Evolutionary conservation across 768 basidiomycete species (phyloP), one percentile per base, ranked within the genome.

Genomic region (Macrolepiota dolichaula): DNA sequence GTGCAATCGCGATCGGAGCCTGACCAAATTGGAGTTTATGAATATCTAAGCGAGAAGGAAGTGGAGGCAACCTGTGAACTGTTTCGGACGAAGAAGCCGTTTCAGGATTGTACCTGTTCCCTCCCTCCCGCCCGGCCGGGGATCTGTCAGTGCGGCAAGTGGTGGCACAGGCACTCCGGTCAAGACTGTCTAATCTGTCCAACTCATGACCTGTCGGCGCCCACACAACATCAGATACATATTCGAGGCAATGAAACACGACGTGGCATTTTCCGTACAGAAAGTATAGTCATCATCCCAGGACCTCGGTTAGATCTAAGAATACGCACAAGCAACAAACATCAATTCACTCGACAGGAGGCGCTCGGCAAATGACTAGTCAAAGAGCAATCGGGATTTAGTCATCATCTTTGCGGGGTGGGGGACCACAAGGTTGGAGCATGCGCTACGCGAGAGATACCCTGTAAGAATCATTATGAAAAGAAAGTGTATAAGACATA

Each of bases 341-440:
- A 38, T 38, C 46, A 36, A 51, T 40, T 22, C n/a, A 25, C 49
- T 36, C 37, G 47, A 50, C 46, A 46, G n/a, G n/a, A 42, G 25
- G 50, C 36, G 12, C 4, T 29, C 44, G 63, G 51, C 32, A 50
- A 27, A 27, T n/a, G 19, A 10, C 24, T n/a, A 13, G 38, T 24
- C 47, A 24, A 12, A 25, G 5, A 58, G 36, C 40, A 62, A 50
- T 55, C 35, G 24, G 24, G 24, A 35, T 59, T 70, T 70, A 87
- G 69, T 90, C 88, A 35, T 96, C 94, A 60, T 94, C 92, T 75
- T 96, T 96, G 44, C 82, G 83, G 4, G 94, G 94, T 22, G 94
- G 94, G 35, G 92, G 93, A 0, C 94, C 95, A 69, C 94, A 96
- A 17, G 95, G 95, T 71, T 96, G 94, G 17, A 97, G 82, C 94